Evolutionary conservation across 1,284 basidiomycete genomes (phyloP), one percentile per base, ranked within the genome.

Genomic region (Moesziomyces parantarcticus): DNA sequence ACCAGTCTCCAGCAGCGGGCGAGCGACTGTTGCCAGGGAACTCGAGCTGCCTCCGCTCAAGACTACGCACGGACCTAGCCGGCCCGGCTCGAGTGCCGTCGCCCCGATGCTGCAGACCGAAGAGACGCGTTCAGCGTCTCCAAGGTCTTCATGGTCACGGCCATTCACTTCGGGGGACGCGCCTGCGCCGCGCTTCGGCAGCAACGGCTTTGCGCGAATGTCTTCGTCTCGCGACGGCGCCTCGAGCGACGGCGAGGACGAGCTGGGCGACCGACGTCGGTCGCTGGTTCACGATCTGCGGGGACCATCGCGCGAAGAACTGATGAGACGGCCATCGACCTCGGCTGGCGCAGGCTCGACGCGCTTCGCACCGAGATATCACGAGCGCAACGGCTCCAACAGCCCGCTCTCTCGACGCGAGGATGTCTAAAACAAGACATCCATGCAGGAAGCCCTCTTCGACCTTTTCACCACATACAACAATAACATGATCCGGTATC

Each of bases 311-410:
- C 36, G 57, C 3, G 60, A 63, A 11, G 61, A 48, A 11, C 55
- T 68, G 25, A 43, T 43, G 50, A 50, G 65, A 32, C 44, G 70
- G 16, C 70, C 70, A 16, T 73, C 64, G n/a, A 73, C 70, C 6
- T 68, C 64, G 9, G 70, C 70, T 20, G 70, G 70, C 32, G 70
- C 64, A 1, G 65, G 60, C 21, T 60, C 63, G 44, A 68, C 70
- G 14, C 60, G 65, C 18, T 73, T 68, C 21, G 64, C 61, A 21
- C 52, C 62, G 2, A 72, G 57, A 18, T 57, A 50, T 32, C 58
- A 49, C 25, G 49, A 57, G 16, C 52, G 55, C n/a, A 41, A 54
- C 32, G 55, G 51, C 21, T 65, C 68, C 8, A 32, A 46, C 3
- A 65, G 68, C 29, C 62, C 68, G 16, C 40, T 16, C 32, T 41